These are phyloP conservation scores for Ulota crispa DNA, from an alignment of 225 moss, liverwort and hornwort species.

Conservation along the genomic window DNA sequence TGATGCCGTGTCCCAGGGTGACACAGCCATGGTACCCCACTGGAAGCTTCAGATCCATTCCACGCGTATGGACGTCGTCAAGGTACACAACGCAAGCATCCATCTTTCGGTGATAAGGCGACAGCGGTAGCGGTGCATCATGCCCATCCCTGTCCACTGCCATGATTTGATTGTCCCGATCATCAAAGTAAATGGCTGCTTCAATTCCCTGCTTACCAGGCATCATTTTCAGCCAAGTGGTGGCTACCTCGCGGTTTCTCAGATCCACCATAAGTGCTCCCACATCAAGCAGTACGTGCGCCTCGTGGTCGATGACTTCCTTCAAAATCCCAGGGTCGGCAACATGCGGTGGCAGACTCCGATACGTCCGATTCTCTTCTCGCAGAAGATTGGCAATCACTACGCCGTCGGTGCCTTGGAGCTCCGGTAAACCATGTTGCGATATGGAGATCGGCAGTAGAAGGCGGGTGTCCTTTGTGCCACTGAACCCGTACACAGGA, in stretches of 20 bases:
- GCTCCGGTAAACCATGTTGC: constrained; percentile 23
- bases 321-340: constrained; percentile 11
- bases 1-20: constrained; percentile 40
- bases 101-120: constrained; percentile 24
- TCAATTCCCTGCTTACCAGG: neutral
- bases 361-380: neutral
- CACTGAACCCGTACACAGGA: constrained; percentile 39
- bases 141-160: constrained; percentile 26
- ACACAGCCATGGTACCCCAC: constrained; percentile 34
- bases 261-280: constrained; percentile 43
- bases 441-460: constrained; percentile 33
- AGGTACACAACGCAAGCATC: constrained; percentile 38
- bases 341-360: constrained; percentile 1
- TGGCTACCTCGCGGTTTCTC: constrained; percentile 36
- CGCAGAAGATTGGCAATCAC: constrained; percentile 32
- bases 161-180: constrained; percentile 33
- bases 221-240: constrained; percentile 21
- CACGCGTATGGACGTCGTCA: constrained; percentile 47
- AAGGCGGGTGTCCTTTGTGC: constrained; percentile 43
- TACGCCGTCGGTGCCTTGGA: constrained; percentile 35
- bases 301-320: neutral
- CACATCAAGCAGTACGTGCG: constrained; percentile 45
- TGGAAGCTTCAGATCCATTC: constrained; percentile 41
- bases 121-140: constrained; percentile 13
- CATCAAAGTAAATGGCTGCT: constrained; percentile 35